A percentile compares a stretch with the other conserved stretches of the same genome.
These are phyloP conservation scores for Fusarium nisikadoi DNA, from an alignment of 2,329 filamentous ascomycete species.

Conservation along the genomic window DNA sequence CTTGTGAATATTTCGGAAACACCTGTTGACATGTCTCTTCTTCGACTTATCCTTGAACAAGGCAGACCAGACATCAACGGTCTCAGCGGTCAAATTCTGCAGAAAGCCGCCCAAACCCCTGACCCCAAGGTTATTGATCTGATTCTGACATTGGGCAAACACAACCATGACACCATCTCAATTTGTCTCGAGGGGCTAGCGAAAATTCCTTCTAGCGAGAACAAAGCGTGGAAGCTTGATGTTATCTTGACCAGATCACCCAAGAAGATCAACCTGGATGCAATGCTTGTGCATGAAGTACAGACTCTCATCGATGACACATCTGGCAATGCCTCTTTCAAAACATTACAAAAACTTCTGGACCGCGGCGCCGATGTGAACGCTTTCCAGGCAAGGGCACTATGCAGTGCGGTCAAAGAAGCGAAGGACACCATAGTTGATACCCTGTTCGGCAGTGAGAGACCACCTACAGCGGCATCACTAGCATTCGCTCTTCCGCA, in stretches of 20 bases:
- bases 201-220: constrained; percentile 55
- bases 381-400: constrained; percentile 59
- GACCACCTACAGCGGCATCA: constrained; percentile 54
- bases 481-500: constrained; percentile 63
- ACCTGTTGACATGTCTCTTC: constrained; percentile 61
- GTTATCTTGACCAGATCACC: constrained; percentile 57
- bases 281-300: constrained; percentile 63
- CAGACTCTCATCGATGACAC: constrained; percentile 55
- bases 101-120: constrained; percentile 53
- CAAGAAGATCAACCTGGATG: constrained; percentile 56
- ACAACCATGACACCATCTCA: constrained; percentile 56
- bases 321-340: constrained; percentile 52
- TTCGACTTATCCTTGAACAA: constrained; percentile 60
- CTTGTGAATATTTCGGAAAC: constrained; percentile 55
- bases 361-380: constrained; percentile 66
- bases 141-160: constrained; percentile 58
- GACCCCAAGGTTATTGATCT: constrained; percentile 62
- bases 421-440: constrained; percentile 59
- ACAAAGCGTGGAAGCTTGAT: constrained; percentile 62
- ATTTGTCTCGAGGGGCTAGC: constrained; percentile 56
- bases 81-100: constrained; percentile 56
- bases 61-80: constrained; percentile 65
- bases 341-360: constrained; percentile 59
- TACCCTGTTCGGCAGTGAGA: constrained; percentile 55
- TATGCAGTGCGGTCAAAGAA: constrained; percentile 62